phyloP scores from a whole-genome alignment of 2,329 filamentous ascomycete species.

The Sporothrix inflata region DNA sequence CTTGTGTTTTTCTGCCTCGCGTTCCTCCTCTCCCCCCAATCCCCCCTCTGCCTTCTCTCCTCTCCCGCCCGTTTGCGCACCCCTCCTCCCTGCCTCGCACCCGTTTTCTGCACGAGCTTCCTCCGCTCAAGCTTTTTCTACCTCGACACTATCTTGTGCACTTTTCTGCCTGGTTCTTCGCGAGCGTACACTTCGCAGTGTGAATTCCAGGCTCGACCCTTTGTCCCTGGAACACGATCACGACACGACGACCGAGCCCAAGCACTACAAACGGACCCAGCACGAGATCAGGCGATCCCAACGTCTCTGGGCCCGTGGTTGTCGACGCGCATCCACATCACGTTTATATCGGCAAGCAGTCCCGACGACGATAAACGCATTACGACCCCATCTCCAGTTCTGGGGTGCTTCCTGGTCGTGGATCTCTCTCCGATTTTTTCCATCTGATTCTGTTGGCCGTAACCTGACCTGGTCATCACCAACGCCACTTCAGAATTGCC shows the following conservation, averaged over 20 bases:
- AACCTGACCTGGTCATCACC: background rate
- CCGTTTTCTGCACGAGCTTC: background rate
- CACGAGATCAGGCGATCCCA: slow-evolving; percentile 2
- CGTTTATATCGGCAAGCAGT: background rate
- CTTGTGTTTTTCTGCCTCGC: slow-evolving; percentile 24
- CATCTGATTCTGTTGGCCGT: background rate
- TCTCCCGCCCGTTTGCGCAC: slow-evolving; percentile 7
- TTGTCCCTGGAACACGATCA: background rate
- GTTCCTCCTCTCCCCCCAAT: background rate
- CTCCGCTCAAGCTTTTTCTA: background rate
- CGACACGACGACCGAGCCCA: background rate
- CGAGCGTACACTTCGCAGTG: background rate
- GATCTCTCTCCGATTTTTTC: background rate
- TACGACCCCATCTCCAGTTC: background rate
- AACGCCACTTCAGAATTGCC: slow-evolving; percentile 19
- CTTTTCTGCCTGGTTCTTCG: background rate
- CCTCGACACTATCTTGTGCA: background rate
- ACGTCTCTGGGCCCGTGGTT: background rate
- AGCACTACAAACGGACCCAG: background rate
- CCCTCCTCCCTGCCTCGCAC: background rate
- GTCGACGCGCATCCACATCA: background rate
- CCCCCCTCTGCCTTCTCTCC: background rate
- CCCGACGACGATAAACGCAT: background rate
- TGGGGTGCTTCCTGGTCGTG: background rate
- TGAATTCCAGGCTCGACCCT: background rate